Base-by-base conservation (phyloP, 805 yeast genomes). In the Candida nanaspora region DNA sequence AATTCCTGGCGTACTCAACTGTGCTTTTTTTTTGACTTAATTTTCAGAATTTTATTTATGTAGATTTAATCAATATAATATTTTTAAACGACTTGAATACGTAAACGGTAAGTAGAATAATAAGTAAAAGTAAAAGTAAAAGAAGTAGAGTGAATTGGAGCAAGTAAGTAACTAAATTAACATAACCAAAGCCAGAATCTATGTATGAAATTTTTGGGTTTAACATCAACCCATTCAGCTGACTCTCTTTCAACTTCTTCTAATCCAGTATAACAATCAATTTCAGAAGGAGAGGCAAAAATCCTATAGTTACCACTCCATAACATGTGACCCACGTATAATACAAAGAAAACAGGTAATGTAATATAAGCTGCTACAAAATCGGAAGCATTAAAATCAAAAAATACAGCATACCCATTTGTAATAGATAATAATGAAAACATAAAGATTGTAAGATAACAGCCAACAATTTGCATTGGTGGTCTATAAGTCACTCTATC, bases 301-400 rank as follows among this genome's bases (percentile, higher is more conserved):
- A 77, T 69, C 37, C 30, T 43, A 62, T 65, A 68, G 40, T 71
- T 69, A 32, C 56, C 65, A 32, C 67, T 64, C 56, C 65, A 74
- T 7, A 68, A 3, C 51, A 74, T 74, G 60, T 81, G 86, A 2
- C 78, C 83, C 27, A 72, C 42, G 58, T 77, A 82, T 31, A 82
- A 62, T 5, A 61, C 59, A 9, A 72, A 46, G 44, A 76, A 70
- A 45, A 74, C 66, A 28, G 82, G 85, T 40, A 82, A 55, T 0
- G 86, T 80, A 45, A 82, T 44, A 42, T 55, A 82, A 6, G 88
- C 83, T 25, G 89, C 87, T 41, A 82, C 63, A 52, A 82, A 82
- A 55, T 78, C 80, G 8, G 74, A 59, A 2, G 57, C n/a, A 10
- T 31, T 31, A 19, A 76, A 76, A 35, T 55, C 45, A 42, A 80